Evolutionary conservation across 768 basidiomycete genomes (phyloP).

Genomic region (Royoungia palumana): DNA sequence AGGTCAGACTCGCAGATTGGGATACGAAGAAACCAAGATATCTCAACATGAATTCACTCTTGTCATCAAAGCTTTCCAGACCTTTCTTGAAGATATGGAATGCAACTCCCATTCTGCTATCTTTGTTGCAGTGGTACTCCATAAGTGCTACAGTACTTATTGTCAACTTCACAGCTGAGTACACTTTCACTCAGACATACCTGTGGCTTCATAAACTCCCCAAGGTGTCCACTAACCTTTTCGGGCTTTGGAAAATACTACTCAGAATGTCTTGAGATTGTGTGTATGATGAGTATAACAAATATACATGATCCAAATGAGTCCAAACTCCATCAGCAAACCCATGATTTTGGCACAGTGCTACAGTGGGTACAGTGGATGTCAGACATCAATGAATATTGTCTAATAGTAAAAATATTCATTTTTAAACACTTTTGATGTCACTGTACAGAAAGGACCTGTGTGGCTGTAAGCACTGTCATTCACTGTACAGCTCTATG

Average conservation of each 20-base stretch:
- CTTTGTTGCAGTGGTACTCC: constrained; percentile 90
- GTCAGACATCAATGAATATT: too few species aligned
- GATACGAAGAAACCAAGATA: constrained; percentile 93
- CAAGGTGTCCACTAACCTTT: constrained; percentile 75
- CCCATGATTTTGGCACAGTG: too few species aligned
- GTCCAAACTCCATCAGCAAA: constrained; percentile 70
- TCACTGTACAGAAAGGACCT: too few species aligned
- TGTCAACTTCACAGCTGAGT: constrained; percentile 2
- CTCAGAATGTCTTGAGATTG: constrained; percentile 75
- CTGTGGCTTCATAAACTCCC: constrained; percentile 93
- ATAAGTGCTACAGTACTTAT: constrained; percentile 62
- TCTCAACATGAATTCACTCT: constrained; percentile 80
- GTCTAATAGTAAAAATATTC: too few species aligned
- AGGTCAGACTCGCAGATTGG: too few species aligned
- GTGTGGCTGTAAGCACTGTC: too few species aligned
- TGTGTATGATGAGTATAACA: constrained; percentile 86
- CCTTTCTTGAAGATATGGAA: constrained; percentile 94
- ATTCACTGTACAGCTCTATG: too few species aligned
- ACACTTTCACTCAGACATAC: constrained; percentile 36
- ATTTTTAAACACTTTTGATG: too few species aligned
- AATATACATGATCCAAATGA: constrained; percentile 91
- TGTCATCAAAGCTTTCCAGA: constrained; percentile 75
- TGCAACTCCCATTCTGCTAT: constrained; percentile 67
- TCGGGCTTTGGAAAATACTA: constrained; percentile 78
- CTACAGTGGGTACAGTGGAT: too few species aligned